A percentile compares a stretch with the other conserved stretches of the same genome.
Evolutionary conservation across 2,329 filamentous ascomycete genomes (phyloP).

Genomic region (Pseudogymnoascus sp.): DNA sequence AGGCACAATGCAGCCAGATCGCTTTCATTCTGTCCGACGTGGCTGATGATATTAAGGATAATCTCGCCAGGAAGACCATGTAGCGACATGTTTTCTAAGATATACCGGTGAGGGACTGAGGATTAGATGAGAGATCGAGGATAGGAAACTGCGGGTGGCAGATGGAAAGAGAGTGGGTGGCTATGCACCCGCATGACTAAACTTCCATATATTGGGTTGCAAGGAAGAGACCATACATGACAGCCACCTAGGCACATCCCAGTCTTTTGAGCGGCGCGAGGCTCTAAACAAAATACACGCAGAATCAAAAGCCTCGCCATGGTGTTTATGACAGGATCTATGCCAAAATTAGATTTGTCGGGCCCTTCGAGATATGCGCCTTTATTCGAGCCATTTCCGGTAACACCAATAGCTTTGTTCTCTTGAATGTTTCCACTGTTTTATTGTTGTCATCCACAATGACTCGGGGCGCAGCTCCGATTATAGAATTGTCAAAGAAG

Average conservation of each 20-base stretch:
- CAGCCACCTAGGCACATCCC: background rate
- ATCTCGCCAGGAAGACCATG: background rate
- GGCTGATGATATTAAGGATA: background rate
- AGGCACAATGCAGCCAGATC: background rate
- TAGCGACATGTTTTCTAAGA: background rate
- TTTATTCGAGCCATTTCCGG: background rate
- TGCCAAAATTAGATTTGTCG: background rate
- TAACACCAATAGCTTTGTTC: background rate
- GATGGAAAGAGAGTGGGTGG: background rate
- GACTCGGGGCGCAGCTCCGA: background rate
- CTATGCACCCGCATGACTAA: background rate
- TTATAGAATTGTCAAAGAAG: background rate
- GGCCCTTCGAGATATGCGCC: background rate
- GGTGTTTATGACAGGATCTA: background rate
- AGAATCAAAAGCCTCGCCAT: background rate
- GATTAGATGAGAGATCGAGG: background rate
- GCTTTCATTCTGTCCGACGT: background rate
- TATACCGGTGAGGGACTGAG: too few relatives aligned
- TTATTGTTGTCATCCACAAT: background rate
- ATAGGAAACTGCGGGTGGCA: background rate
- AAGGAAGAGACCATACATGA: background rate
- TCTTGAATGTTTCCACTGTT: background rate
- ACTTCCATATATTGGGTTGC: background rate
- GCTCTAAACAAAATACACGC: background rate
- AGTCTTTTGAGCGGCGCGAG: background rate